Evolutionary conservation across 2,329 filamentous ascomycete species (phyloP).

Genomic region (Helotiales sp.): DNA sequence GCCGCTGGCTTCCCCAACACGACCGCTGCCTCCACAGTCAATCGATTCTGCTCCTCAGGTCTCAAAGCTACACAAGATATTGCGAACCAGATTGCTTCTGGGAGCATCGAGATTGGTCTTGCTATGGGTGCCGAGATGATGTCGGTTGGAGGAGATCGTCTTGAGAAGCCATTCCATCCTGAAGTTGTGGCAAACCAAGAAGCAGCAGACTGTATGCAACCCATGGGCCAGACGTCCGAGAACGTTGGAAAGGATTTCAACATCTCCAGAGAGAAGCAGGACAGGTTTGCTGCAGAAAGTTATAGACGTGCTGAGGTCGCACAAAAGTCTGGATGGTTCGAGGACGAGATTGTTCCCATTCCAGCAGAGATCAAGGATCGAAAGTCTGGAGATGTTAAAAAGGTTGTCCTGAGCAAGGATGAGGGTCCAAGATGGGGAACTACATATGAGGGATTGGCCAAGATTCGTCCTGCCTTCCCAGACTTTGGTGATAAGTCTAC

Average conservation of each 20-base stretch:
- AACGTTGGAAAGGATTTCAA: slow-evolving; percentile 92
- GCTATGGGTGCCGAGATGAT: slow-evolving; percentile 90
- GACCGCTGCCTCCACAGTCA: slow-evolving; percentile 75
- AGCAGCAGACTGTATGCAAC: slow-evolving; percentile 81
- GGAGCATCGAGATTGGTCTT: slow-evolving; percentile 83
- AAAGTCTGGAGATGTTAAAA: slow-evolving; percentile 74
- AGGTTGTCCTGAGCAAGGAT: slow-evolving; percentile 78
- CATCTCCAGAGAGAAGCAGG: slow-evolving; percentile 77
- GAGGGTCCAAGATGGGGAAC: slow-evolving; percentile 92
- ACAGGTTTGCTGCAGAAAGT: slow-evolving; percentile 82
- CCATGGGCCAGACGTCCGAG: slow-evolving; percentile 98
- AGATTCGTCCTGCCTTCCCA: slow-evolving; percentile 88
- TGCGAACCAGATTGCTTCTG: slow-evolving; percentile 78
- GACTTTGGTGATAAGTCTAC: slow-evolving; percentile 85
- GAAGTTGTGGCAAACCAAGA: slow-evolving; percentile 76
- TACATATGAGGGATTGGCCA: slow-evolving; percentile 76
- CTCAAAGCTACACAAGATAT: slow-evolving; percentile 96
- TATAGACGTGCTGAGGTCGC: slow-evolving; percentile 85
- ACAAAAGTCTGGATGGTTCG: slow-evolving; percentile 88
- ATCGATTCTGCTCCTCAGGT: slow-evolving; percentile 97
- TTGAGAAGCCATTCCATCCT: slow-evolving; percentile 74
- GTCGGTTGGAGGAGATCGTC: slow-evolving; percentile 69
- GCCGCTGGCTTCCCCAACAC: slow-evolving; percentile 95
- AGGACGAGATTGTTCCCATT: slow-evolving; percentile 93
- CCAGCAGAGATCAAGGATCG: slow-evolving; percentile 78